Conservation (phyloP, 257 asterid species). For the Solanum chilense region DNA sequence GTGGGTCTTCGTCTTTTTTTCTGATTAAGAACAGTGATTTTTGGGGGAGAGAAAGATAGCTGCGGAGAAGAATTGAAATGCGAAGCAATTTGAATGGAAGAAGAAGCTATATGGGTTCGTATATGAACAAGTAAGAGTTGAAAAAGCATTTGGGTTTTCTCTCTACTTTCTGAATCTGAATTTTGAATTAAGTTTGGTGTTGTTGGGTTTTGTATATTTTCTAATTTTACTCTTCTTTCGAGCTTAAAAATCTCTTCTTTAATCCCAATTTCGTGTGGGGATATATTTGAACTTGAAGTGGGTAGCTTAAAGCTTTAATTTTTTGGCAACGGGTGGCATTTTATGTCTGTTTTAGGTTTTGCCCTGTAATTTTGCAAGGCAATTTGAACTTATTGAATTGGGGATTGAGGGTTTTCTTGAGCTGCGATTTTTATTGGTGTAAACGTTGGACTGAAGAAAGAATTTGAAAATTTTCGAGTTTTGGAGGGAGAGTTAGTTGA, state of each 20-base stretch:
- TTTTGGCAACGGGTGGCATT: not conserved
- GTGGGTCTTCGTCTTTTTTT: slow-evolving; percentile 30
- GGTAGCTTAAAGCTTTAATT: not conserved
- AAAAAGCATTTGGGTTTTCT: slow-evolving; percentile 5
- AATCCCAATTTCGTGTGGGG: not conserved
- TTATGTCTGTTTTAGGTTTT: slow-evolving; percentile 9
- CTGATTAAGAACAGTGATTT: slow-evolving; percentile 15
- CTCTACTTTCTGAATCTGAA: slow-evolving; percentile 21
- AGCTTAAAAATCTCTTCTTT: not conserved
- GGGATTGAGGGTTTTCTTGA: not conserved
- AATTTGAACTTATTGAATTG: slow-evolving; percentile 5
- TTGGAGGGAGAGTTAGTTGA: slow-evolving; percentile 66
- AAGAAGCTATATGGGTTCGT: slow-evolving; percentile 37
- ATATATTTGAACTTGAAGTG: slow-evolving; percentile 1
- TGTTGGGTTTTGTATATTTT: not conserved
- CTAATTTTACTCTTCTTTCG: not conserved
- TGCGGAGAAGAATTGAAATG: slow-evolving; percentile 27
- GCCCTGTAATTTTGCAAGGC: slow-evolving; percentile 6
- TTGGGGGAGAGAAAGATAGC: not conserved
- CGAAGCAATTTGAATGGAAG: slow-evolving; percentile 32
- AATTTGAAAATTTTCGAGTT: slow-evolving; percentile 26
- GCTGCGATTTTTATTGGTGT: not conserved
- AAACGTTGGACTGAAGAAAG: slow-evolving; percentile 13
- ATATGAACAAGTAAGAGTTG: slow-evolving; percentile 32
- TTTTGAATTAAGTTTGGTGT: slow-evolving; percentile 1